Evolutionary conservation across 208 protist genomes (phyloP).

Genomic region (Angomonas ambiguus): DNA sequence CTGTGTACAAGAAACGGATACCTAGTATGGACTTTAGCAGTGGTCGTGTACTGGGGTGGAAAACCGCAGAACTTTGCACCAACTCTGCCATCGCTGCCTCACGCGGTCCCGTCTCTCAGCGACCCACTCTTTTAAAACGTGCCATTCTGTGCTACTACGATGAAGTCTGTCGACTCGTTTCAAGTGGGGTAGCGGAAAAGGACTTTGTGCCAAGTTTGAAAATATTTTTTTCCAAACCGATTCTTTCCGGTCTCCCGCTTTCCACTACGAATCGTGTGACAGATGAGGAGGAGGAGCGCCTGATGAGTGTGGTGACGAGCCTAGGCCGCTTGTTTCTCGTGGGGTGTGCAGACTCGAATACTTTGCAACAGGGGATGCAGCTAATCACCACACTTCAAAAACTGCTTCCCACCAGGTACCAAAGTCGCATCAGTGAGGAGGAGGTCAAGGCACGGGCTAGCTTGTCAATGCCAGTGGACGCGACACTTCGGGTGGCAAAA

Average conservation of each 20-base stretch:
- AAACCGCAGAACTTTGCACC: slow-evolving; percentile 45
- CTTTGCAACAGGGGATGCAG: slow-evolving; percentile 18
- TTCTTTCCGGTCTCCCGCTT: slow-evolving; percentile 24
- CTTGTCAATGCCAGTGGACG: slow-evolving; percentile 27
- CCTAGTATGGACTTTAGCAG: slow-evolving; percentile 28
- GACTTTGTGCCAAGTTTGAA: slow-evolving; percentile 56
- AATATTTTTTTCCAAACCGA: slow-evolving; percentile 61
- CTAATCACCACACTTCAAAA: slow-evolving; percentile 36
- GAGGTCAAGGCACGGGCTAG: slow-evolving; percentile 56
- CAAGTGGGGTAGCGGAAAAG: slow-evolving; percentile 11
- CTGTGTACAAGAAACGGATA: slow-evolving; percentile 24
- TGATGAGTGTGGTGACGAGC: slow-evolving; percentile 22
- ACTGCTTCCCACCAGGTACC: slow-evolving; percentile 50
- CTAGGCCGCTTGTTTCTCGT: slow-evolving; percentile 19
- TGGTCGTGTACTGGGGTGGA: slow-evolving; percentile 21
- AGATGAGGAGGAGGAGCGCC: slow-evolving; percentile 17
- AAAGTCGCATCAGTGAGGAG: slow-evolving; percentile 37
- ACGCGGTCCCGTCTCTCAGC: slow-evolving; percentile 23
- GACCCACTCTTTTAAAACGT: slow-evolving; percentile 20
- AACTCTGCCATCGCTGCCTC: slow-evolving; percentile 74
- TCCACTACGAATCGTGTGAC: neutral
- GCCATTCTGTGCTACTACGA: slow-evolving; percentile 36
- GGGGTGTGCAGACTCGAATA: slow-evolving; percentile 15
- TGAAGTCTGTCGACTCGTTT: slow-evolving; percentile 20
- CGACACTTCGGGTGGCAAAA: slow-evolving; percentile 32